Conservation (phyloP, 1,139 yeast species). For the Candida sp. region DNA sequence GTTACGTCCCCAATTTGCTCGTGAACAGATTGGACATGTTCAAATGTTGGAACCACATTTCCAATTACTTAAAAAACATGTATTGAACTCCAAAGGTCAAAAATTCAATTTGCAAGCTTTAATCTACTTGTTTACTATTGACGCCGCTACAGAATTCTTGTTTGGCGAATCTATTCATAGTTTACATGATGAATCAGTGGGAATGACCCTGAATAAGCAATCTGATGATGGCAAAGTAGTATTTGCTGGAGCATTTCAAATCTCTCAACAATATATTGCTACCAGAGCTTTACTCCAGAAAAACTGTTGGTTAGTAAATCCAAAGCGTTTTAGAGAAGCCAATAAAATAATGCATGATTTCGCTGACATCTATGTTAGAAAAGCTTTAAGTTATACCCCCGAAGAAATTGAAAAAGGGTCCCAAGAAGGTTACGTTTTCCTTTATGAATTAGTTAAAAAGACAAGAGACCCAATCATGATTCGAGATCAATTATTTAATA, state of each 20-base stretch:
- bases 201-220: slow-evolving; percentile 9
- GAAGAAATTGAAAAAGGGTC: slow-evolving; percentile 30
- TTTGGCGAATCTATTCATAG: slow-evolving; percentile 53
- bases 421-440: slow-evolving; percentile 44
- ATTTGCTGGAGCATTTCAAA: slow-evolving; percentile 43
- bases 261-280: slow-evolving; percentile 33
- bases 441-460: slow-evolving; percentile 48
- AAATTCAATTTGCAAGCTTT: slow-evolving; percentile 46
- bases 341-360: slow-evolving; percentile 30
- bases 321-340: slow-evolving; percentile 26
- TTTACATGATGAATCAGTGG: slow-evolving; percentile 26
- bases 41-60: slow-evolving; percentile 45
- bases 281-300: slow-evolving; percentile 33
- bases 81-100: slow-evolving; percentile 24
- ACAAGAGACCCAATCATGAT: slow-evolving; percentile 48
- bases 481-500: slow-evolving; percentile 50
- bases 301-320: slow-evolving; percentile 30
- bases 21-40: slow-evolving; percentile 53
- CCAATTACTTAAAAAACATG: slow-evolving; percentile 31
- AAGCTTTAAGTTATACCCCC: slow-evolving; percentile 23
- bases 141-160: slow-evolving; percentile 58
- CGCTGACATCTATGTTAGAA: slow-evolving; percentile 27
- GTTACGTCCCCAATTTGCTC: slow-evolving; percentile 57
- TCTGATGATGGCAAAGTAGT: slow-evolving; percentile 29
- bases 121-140: slow-evolving; percentile 51